These are phyloP conservation scores for maize (Zea mays) DNA, from an alignment of 176 grass and related monocot species.

Conservation along the genomic window Zm-B73-REFERENCE-NAM-5.0 NC_050098.1:141853001-141853500, in stretches of 20 bases:
- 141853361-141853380: conserved; percentile 26
- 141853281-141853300: not conserved
- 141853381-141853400: conserved; percentile 8
- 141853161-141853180: not conserved
- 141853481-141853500: conserved; percentile 41
- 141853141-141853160: too few relatives aligned
- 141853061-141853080: too few relatives aligned
- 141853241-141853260: not conserved
- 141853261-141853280: not conserved
- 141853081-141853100: too few relatives aligned
- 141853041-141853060: too few relatives aligned
- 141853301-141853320: conserved; percentile 11
- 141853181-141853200: not conserved
- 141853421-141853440: conserved; percentile 24
- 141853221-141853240: not conserved
- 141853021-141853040: too few relatives aligned
- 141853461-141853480: conserved; percentile 4
- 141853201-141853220: not conserved
- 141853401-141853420: conserved; percentile 36
- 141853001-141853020: too few relatives aligned
- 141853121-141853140: too few relatives aligned
- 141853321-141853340: conserved; percentile 4
- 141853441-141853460: conserved; percentile 14
- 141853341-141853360: conserved; percentile 34
- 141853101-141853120: too few relatives aligned